A percentile compares a stretch with the other conserved stretches of the same genome.
Evolutionary conservation across 805 yeast species (phyloP).

Genomic region (Starmera amethionina): DNA sequence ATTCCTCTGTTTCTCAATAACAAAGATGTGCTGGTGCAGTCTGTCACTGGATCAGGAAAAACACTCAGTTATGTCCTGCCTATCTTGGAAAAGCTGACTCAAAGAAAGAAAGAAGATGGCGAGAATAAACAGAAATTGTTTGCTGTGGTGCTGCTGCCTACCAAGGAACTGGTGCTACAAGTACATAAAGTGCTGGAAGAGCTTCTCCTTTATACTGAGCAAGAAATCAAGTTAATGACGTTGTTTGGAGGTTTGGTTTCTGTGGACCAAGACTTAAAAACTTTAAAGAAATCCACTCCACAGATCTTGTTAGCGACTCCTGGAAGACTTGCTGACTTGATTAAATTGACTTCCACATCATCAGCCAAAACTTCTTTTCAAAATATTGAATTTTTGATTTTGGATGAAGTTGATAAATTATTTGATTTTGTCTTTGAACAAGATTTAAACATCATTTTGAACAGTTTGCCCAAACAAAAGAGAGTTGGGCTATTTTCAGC

Average conservation of each 20-base stretch:
- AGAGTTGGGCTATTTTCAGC: constrained; percentile 94
- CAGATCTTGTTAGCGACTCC: constrained; percentile 87
- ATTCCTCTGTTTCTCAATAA: constrained; percentile 76
- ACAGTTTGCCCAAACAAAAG: constrained; percentile 76
- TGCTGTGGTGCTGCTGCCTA: constrained; percentile 61
- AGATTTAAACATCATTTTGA: constrained; percentile 59
- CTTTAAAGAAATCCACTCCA: constrained; percentile 45
- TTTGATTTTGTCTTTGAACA: constrained; percentile 67
- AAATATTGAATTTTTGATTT: constrained; percentile 60
- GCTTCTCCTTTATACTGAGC: constrained; percentile 50
- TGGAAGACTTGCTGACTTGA: constrained; percentile 74
- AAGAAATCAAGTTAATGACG: constrained; percentile 34
- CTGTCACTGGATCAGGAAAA: constrained; percentile 98
- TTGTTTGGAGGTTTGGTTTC: constrained; percentile 55
- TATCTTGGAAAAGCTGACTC: constrained; percentile 53
- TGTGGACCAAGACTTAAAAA: constrained; percentile 62
- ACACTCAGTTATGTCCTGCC: constrained; percentile 89
- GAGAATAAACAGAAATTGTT: constrained; percentile 37
- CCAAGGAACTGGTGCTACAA: constrained; percentile 61
- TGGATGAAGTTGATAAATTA: constrained; percentile 91
- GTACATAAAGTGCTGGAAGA: constrained; percentile 57
- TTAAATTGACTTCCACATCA: constrained; percentile 44
- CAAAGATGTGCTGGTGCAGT: constrained; percentile 94
- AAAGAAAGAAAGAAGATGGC: constrained; percentile 12
- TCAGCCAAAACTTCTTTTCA: constrained; percentile 6